Evolutionary conservation across 1,284 basidiomycete genomes (phyloP), one percentile per base, ranked within the genome.

Genomic region (Stereum hirsutum): DNA sequence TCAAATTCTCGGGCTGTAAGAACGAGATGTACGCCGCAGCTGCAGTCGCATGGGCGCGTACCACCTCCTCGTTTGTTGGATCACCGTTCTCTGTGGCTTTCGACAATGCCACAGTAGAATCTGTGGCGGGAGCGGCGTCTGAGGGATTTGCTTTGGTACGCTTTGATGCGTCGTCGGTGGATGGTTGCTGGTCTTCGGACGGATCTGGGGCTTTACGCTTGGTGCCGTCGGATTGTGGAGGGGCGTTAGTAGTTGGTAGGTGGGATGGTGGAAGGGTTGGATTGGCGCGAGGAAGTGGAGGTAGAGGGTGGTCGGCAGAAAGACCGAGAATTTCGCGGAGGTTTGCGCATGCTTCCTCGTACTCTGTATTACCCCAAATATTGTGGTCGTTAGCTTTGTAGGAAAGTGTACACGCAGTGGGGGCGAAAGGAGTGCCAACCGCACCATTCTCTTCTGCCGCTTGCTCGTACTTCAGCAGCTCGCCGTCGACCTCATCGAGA

Each of bases 401-500:
- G 15, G 11, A 12, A 6, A 24, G 37, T 23, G 5, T 39, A 14
- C 23, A 21, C n/a, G n/a, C n/a, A n/a, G n/a, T 42, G 15, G 23
- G 31, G 34, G 40, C 15, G 31, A 10, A 39, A 39, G 6, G 36
- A 34, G 30, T 24, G 40, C 27, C 35, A 19, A 14, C 59, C 73
- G 43, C 51, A 91, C 90, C 88, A 64, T 83, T 77, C 48, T 83
- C 72, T 57, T 92, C 89, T 30, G 74, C 73, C 46, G 72, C 70
- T 44, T 64, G 66, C 63, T 97, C 93, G 55, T 75, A 87, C 49
- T 74, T 69, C 7, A 92, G 58, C 25, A 98, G 59, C 19, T 65
- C 63, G 6, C 72, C 79, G 51, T 92, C 89, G 20, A 70, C 64
- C 58, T 98, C 94, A 56, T 97, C 94, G 12, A 85, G 58, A 60